A percentile compares a stretch with the other conserved stretches of the same genome.
These are phyloP conservation scores for Taphrina deformans DNA, from an alignment of 1,139 yeast genomes.

Conservation along the genomic window DNA sequence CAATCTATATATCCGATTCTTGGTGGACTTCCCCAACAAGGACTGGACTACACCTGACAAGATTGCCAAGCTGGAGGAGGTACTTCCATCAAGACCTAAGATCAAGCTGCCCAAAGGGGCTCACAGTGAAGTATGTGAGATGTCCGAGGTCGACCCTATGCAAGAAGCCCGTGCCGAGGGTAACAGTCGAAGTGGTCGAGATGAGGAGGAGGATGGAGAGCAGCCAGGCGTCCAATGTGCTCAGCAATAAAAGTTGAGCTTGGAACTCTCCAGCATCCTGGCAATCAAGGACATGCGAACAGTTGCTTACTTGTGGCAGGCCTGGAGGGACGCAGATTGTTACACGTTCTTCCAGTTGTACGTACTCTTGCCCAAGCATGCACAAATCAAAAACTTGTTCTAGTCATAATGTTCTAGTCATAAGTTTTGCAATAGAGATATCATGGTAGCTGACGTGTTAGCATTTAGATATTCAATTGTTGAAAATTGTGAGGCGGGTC, in stretches of 20 bases:
- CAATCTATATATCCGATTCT: constrained; percentile 55
- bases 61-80: constrained; percentile 47
- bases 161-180: constrained; percentile 50
- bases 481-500: not conserved
- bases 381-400: no score
- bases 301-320: not conserved
- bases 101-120: constrained; percentile 45
- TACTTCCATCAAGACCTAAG: constrained; percentile 49
- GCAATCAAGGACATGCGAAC: not conserved
- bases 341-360: not conserved
- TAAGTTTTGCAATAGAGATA: not conserved
- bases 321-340: not conserved
- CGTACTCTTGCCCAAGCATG: not conserved
- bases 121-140: constrained; percentile 77
- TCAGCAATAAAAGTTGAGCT: constrained; percentile 53
- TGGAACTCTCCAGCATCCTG: not conserved
- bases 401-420: no score
- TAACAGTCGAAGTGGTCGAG: constrained; percentile 47
- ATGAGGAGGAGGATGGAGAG: constrained; percentile 60
- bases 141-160: constrained; percentile 61
- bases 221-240: constrained; percentile 72
- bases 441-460: not conserved
- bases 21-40: constrained; percentile 54
- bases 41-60: constrained; percentile 48
- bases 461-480: constrained; percentile 3